Evolutionary conservation across 2,329 filamentous ascomycete species (phyloP).

Genomic region (Curvularia sp.): DNA sequence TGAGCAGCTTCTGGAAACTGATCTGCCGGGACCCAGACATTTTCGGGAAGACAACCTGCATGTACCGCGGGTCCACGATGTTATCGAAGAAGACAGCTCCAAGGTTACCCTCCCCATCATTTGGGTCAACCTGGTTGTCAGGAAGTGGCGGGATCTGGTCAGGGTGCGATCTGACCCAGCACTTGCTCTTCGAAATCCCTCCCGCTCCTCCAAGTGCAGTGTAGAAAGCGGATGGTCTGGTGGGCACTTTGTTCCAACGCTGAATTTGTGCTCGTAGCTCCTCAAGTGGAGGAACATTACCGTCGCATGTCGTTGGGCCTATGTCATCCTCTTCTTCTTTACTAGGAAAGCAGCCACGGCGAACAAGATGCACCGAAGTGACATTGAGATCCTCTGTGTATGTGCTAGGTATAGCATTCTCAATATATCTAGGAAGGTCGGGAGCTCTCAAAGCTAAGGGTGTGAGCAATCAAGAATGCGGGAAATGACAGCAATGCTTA

Average conservation of each 20-base stretch:
- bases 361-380: background rate
- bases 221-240: background rate
- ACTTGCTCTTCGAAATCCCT: background rate
- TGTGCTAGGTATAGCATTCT: background rate
- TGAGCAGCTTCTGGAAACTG: background rate
- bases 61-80: background rate
- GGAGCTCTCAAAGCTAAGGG: background rate
- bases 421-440: background rate
- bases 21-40: background rate
- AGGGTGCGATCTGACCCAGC: background rate
- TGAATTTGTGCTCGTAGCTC: background rate
- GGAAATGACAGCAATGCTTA: background rate
- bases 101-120: background rate
- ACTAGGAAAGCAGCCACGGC: background rate
- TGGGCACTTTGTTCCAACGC: background rate
- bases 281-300: background rate
- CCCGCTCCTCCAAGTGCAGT: background rate
- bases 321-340: conserved; percentile 2
- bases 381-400: background rate
- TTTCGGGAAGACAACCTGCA: background rate
- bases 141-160: background rate
- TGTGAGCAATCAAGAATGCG: background rate
- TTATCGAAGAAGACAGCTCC: conserved; percentile 1
- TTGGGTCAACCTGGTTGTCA: background rate
- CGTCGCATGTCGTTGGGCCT: background rate